Base-by-base conservation (phyloP, 1,284 basidiomycete genomes). In the Austroboletus novae-zelandiae region DNA sequence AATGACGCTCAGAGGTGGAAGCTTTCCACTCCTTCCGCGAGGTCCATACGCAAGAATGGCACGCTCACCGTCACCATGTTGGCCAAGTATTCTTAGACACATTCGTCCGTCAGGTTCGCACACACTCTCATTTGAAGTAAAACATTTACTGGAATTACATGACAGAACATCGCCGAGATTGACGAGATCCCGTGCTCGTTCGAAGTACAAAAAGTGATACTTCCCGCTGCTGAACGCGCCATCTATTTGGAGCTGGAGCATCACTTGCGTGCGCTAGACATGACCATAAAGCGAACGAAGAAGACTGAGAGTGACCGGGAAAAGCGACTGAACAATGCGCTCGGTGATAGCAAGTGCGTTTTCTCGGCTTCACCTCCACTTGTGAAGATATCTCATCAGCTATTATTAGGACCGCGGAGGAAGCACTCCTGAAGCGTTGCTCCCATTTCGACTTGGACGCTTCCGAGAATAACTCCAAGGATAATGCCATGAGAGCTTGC, bases 231-330 rank as follows among this genome's bases (percentile, higher is more conserved):
- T 0, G 95, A 98, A 67, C 88, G 91, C 11, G 94, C 95, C 0
- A 93, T 97, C 54, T 98, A 98, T 66, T 77, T 97, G 34, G 94
- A 98, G 67, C 79, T 98, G n/a, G 94, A 96, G 62, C 94, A 98
- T 61, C 91, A 96, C 62, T 75, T 98, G 25, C 88, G 90, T 45
- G 89, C 91, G 14, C 74, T 94, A 20, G 92, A 94, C 56, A 91
- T 94, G 84, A 89, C 83, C 1, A 87, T 91, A 57, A 90, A 89
- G 66, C 83, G 87, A 31, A 82, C 84, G 34, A 90, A 83, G 76
- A 93, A 94, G 71, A 89, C 84, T 9, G 89, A 93, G 61, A 91
- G 91, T 52, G 94, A 98, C 66, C 83, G 94, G 56, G 94, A 96
- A 65, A 89, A 87, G 58, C 85, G 94, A 8, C 74, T 98, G 8